Evolutionary conservation across 768 basidiomycete species (phyloP).

Genomic region (Clavaria fumosa): DNA sequence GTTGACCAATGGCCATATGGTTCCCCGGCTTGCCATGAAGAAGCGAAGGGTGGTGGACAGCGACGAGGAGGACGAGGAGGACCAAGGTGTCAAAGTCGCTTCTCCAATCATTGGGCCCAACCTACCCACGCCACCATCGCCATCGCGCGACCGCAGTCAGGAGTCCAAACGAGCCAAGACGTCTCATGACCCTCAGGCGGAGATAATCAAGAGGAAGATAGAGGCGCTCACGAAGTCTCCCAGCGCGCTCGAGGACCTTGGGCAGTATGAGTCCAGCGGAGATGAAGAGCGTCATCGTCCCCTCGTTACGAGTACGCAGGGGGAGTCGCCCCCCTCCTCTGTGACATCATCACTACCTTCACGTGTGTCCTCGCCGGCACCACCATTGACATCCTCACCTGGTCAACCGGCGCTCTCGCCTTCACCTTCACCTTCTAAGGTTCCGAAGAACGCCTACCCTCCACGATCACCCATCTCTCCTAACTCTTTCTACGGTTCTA

Average conservation of each 20-base stretch:
- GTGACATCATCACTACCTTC: too few species aligned
- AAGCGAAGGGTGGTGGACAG: conserved; percentile 26
- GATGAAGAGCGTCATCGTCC: too few species aligned
- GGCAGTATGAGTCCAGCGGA: conserved; percentile 7
- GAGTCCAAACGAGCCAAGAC: conserved; percentile 16
- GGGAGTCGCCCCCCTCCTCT: too few species aligned
- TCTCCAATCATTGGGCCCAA: conserved; percentile 51
- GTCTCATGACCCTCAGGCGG: conserved; percentile 37
- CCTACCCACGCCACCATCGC: conserved; percentile 33
- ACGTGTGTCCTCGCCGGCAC: too few species aligned
- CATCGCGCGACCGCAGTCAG: conserved; percentile 10
- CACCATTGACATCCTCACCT: too few species aligned
- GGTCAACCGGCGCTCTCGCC: too few species aligned
- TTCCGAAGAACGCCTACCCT: too few species aligned
- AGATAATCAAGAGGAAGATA: conserved; percentile 37
- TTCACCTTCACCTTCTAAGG: too few species aligned
- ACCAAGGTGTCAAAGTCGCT: conserved; percentile 33
- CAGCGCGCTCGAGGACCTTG: neutral
- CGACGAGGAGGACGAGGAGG: conserved; percentile 31
- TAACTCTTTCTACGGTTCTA: too few species aligned
- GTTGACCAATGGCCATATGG: conserved; percentile 18
- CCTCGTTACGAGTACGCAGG: too few species aligned
- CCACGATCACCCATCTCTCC: too few species aligned
- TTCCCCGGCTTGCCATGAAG: conserved; percentile 38
- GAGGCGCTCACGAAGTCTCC: conserved; percentile 21